Evolutionary conservation across 2,329 filamentous ascomycete species (phyloP), one percentile per base, ranked within the genome.

Genomic region (Trichoderma simmonsii): DNA sequence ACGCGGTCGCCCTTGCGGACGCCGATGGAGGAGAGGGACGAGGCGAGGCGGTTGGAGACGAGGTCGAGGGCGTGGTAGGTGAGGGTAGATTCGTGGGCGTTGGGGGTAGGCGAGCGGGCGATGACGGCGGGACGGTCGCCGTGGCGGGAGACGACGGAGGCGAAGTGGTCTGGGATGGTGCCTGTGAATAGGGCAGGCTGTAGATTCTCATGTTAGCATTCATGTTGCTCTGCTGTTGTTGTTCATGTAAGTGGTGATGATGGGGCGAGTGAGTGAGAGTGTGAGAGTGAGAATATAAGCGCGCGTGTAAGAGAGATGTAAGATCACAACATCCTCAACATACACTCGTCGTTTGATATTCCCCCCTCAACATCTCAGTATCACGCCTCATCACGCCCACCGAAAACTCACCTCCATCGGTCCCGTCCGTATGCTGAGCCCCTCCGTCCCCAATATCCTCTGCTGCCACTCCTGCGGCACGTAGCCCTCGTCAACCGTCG

Each of bases 1-100:
- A 98, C 93, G 36, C 94, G 88, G 79, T 97, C 92, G 6, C 94
- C 94, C 78, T 95, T 97, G 73, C 83, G 85, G 1, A 98, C 92
- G 3, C 93, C 94, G 0, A 91, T 83, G 0, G 88, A 88, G 28
- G 87, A 83, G 18, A 98, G 83, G 0, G 93, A 92, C 65, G 87
- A 84, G 1, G 94, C 94, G 9, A 97, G 84, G 3, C 87, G 85
- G 84, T 94, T 95, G 74, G 94, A 97, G 72, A 89, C 86, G 3
- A 86, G 82, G 80, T 98, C 93, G 11, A 99, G 88, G 6, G 85
- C 86, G 64, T 89, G 83, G 80, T 97, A 98, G 0, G 91, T 95
- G 71, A 97, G 84, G 1, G 84, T 85, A 2, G 87, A 88, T 77
- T 96, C 93, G 84, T 85, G 1, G 85, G 89, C 68, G 8, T 78